Evolutionary conservation across 2,329 filamentous ascomycete species (phyloP).

Genomic region (Paecilomyces fulvus): DNA sequence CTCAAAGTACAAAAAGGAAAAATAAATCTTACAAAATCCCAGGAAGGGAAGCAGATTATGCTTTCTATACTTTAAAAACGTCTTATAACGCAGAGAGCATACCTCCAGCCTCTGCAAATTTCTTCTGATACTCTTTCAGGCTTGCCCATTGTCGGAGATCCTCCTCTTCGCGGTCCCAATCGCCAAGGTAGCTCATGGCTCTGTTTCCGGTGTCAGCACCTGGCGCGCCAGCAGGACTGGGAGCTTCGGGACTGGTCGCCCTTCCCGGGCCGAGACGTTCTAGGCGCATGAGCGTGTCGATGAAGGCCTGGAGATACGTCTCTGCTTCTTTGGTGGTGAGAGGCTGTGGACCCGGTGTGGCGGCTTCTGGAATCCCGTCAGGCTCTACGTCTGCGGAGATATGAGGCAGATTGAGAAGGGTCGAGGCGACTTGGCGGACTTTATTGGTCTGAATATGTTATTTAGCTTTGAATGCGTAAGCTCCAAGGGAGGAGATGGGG

Average conservation of each 20-base stretch:
- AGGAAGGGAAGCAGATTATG: not conserved
- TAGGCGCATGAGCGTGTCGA: slow-evolving; percentile 65
- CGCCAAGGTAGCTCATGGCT: slow-evolving; percentile 29
- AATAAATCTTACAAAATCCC: too few relatives aligned
- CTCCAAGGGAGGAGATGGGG: not conserved
- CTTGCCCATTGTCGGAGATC: slow-evolving; percentile 72
- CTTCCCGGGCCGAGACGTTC: slow-evolving; percentile 50
- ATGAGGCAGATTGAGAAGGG: slow-evolving; percentile 58
- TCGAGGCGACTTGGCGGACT: slow-evolving; percentile 75
- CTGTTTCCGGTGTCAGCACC: slow-evolving; percentile 30
- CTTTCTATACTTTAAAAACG: not conserved
- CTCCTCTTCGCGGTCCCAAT: slow-evolving; percentile 60
- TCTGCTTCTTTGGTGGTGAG: slow-evolving; percentile 49
- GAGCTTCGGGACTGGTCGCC: slow-evolving; percentile 17
- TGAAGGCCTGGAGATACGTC: slow-evolving; percentile 61
- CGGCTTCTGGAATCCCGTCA: slow-evolving; percentile 17
- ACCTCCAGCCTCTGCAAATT: slow-evolving; percentile 59
- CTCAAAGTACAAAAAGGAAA: not conserved
- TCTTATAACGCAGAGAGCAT: slow-evolving; percentile 21
- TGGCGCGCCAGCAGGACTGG: slow-evolving; percentile 17
- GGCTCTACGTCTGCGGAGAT: slow-evolving; percentile 44
- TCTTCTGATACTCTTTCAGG: slow-evolving; percentile 66
- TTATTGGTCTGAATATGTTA: slow-evolving; percentile 58
- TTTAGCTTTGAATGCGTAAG: not conserved
- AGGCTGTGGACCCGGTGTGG: slow-evolving; percentile 15